Evolutionary conservation across 176 grass and related monocot genomes (phyloP), one percentile per base, ranked within the genome.

Genomic region (Oryza meridionalis): DNA sequence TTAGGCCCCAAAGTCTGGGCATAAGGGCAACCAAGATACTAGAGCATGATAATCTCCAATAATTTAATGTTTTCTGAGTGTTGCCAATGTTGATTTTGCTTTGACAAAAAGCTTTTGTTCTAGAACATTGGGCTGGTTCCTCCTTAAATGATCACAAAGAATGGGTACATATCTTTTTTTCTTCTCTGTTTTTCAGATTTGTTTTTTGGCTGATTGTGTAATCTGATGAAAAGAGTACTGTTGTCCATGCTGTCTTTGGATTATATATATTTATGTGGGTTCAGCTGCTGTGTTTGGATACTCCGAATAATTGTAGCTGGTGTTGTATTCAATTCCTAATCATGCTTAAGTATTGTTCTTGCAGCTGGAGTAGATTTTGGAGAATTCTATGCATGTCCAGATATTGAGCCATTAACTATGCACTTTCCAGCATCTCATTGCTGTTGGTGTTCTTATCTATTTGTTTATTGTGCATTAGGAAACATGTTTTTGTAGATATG

Each of bases 1-100:
- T 85, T 26, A 26, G 70, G 75, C 84, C 69, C 84, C 32, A 87
- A 90, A 87, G 64, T 49, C 80, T 70, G 80, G 84, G 69, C 76
- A 70, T 15, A 45, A 58, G 46, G 74, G 74, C 76, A 68, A 27
- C 33, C 71, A 67, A 33, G 45, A 69, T 40, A 77, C 19, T 44
- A n/a, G 15, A 77, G 51, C 67, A 63, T 45, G 47, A 42, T 46
- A 69, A 51, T 61, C 44, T 69, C 64, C 50, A 40, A 2, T 32
- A 69, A 31, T 83, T 44, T 62, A 12, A 31, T 70, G 2, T 31
- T 75, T 80, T 47, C 11, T 40, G 32, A 33, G 7, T 79, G 79
- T 26, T 25, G 88, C 69, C 69, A 70, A 75, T 53, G 69, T 70
- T 87, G 88, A 90, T 46, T 87, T 90, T 44, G 24, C 70, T 70